Percentiles rank a stretch among this genome's conserved stretches.
These are phyloP conservation scores for Aspergillus quadricinctus DNA, from an alignment of 2,329 filamentous ascomycete species.

Conservation along the genomic window DNA sequence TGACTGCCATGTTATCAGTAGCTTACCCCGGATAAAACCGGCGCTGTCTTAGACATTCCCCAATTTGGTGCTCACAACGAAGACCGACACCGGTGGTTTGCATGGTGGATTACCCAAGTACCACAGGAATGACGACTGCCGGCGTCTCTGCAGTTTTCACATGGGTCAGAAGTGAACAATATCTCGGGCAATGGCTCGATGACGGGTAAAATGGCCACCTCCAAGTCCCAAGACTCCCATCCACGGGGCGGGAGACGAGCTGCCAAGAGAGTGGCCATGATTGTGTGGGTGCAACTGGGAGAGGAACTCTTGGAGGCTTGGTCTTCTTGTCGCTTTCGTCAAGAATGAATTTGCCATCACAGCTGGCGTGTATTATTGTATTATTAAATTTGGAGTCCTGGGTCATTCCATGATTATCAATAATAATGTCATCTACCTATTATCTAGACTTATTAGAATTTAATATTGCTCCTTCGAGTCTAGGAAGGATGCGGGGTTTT, in stretches of 20 bases:
- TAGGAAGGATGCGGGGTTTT: neutral
- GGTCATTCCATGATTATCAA: neutral
- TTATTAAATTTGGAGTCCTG: neutral
- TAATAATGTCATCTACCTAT: too few species aligned
- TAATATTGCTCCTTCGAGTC: neutral
- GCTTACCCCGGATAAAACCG: neutral
- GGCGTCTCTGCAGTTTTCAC: neutral
- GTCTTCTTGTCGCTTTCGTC: neutral
- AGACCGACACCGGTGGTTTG: neutral
- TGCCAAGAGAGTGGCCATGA: conserved; percentile 1
- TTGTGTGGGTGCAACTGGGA: neutral
- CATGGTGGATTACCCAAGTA: neutral
- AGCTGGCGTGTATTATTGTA: neutral
- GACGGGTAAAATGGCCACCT: neutral
- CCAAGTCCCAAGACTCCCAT: conserved; percentile 2
- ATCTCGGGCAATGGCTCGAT: neutral
- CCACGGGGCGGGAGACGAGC: conserved; percentile 5
- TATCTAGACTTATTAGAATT: neutral
- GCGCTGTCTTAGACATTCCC: neutral
- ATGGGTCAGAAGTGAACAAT: neutral
- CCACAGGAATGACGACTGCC: too few species aligned
- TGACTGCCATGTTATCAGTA: too few species aligned
- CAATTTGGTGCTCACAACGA: neutral
- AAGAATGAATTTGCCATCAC: neutral
- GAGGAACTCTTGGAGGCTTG: neutral